These are phyloP conservation scores for Oenanthe sinensis DNA, from an alignment of 129 eudicot genomes.

Conservation along the genomic window DNA sequence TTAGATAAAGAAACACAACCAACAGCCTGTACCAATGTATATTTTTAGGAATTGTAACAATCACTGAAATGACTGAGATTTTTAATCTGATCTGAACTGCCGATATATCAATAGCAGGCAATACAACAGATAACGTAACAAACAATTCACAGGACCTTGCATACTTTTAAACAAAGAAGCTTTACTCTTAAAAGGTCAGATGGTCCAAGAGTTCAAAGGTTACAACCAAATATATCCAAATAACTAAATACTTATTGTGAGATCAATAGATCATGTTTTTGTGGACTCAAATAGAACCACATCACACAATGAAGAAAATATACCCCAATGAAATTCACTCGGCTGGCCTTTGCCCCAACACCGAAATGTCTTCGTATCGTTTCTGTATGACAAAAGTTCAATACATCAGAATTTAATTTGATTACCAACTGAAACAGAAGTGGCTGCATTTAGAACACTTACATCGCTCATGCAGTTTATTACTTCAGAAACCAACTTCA, in stretches of 20 bases:
- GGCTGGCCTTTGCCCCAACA: conserved; percentile 72
- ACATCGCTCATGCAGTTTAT: no score
- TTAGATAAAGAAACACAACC: no score
- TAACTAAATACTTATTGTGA: conserved; percentile 27
- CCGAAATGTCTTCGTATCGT: conserved; percentile 76
- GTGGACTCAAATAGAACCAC: background rate
- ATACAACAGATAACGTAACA: conserved; percentile 1
- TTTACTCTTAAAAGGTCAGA: conserved; percentile 4
- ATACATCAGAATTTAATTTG: conserved; percentile 3
- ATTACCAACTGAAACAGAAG: background rate
- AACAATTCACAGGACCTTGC: conserved; percentile 1
- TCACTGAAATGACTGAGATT: no score
- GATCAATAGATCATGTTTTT: conserved; percentile 17
- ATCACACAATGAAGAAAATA: background rate
- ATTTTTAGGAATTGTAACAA: no score
- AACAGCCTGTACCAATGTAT: no score
- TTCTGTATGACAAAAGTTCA: conserved; percentile 39
- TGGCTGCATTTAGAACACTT: no score
- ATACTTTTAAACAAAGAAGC: conserved; percentile 1
- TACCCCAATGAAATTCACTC: conserved; percentile 25
- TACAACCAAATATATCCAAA: conserved; percentile 25
- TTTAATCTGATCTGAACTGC: background rate
- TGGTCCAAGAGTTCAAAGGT: conserved; percentile 17
- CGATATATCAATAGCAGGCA: background rate
- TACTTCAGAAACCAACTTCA: no score